Evolutionary conservation across 352 stramenopile genomes (phyloP), one percentile per base, ranked within the genome.

Genomic region (Globisporangium carolinianum): DNA sequence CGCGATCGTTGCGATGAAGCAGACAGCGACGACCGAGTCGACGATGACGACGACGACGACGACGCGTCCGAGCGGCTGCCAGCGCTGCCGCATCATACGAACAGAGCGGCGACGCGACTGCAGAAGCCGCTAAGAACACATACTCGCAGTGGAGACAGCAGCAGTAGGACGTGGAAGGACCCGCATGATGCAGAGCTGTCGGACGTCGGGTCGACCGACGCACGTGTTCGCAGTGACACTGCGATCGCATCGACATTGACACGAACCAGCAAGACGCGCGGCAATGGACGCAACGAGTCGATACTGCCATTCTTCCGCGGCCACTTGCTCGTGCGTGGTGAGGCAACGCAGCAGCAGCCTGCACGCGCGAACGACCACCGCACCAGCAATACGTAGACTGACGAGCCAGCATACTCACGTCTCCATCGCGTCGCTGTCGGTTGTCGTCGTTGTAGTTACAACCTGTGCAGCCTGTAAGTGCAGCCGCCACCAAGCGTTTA

Each of bases 281-380:
- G 9, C 4, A n/a, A n/a, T 10, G 14, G 32, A 41, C 42, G 38
- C 35, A 71, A 57, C 42, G 35, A 18, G 66, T 62, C 7, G 39
- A 7, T 12, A 11, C 55, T 88, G 47, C 81, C 81, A 57, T 91
- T 91, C 53, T 91, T 88, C 66, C 68, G 73, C 2, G 79, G 79
- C 18, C 87, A 85, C 56, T 78, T 91, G 67, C 57, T 82, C 39
- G 75, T 89, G 41, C 59, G 71, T 64, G 77, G 77, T 24, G 69
- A 79, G 24, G 65, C 73, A 38, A 79, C 81, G 60, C 39, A 43
- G 39, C 11, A 7, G 11, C 57, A 47, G 24, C 32, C 43, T 47
- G 38, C 71, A 51, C 66, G 70, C 46, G 65, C 70, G n/a, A 76
- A 70, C 37, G 62, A 76, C 60, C 76, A 76, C 52, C 45, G 64